Evolutionary conservation across 768 basidiomycete species (phyloP), one percentile per base, ranked within the genome.

Genomic region (Lepiota brunneoincarnata): DNA sequence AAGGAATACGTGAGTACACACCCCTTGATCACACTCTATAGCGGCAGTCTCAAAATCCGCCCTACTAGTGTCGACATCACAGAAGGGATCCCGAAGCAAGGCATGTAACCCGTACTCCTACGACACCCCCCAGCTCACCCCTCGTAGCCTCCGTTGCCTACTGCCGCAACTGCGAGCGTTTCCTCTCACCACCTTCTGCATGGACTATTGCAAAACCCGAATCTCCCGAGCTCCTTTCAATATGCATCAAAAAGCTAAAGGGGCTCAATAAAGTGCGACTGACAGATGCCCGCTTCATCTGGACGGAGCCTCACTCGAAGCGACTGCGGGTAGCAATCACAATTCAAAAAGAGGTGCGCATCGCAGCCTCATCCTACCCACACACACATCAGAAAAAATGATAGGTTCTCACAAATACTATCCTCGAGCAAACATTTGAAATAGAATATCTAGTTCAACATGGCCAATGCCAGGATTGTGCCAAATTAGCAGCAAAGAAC

Each of bases 261-360:
- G 94, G 94, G 2, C 76, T 98, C 20, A 87, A 84, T 63, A 95
- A 93, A 76, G 93, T 98, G 23, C 89, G 96, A 45, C 72, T 99
- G 39, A 95, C 97, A n/a, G 96, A 98, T 58, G 97, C 97, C 2
- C 91, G 93, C 59, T 98, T 98, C 69, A 93, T 98, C 64, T 99
- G 97, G 97, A 99, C 97, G 18, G 97, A 99, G 66, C 97, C 97
- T 2, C 96, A 99, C 72, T 94, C 91, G 36, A 94, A 95, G 65
- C 82, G 97, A 35, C 69, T 98, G 58, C 82, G 93, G 43, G 85
- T 99, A 51, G 96, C 96, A 49, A 73, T 99, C 63, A 97, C 96
- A 0, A 94, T 99, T 58, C 97, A 99, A 74, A 99, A 99, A 76
- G 97, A 98, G 80, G 93, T 93, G 42, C 21, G 83, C 3, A 7